Evolutionary conservation across 2,329 filamentous ascomycete genomes (phyloP), one percentile per base, ranked within the genome.

Genomic region (Myrmaecium sp.): DNA sequence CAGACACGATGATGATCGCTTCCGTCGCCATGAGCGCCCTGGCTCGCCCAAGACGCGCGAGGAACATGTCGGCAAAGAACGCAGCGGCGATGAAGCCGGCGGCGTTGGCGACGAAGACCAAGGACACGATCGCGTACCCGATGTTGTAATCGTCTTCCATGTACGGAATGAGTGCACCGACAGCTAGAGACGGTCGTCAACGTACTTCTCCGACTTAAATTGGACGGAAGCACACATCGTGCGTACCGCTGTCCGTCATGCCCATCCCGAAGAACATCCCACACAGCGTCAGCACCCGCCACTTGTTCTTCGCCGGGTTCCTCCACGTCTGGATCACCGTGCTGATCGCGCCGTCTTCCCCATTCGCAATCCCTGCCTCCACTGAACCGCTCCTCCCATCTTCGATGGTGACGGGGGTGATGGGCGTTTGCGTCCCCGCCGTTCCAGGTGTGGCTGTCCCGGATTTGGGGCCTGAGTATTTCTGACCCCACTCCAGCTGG

Each of bases 71-170:
- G n/a, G 75, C 64, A 33, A 75, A 60, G 19, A 74, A 66, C 1
- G 80, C 80, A 1, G 76, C 74, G 8, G 64, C 48, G 41, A 91
- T 72, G 53, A 82, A 91, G 10, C 81, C 81, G 4, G 74, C 36
- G 0, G 81, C 79, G 38, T 79, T 79, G 23, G 74, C 68, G 16
- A 89, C 66, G 55, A 89, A 91, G 41, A 91, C 79, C 19, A 86
- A 57, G 2, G 81, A 86, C 3, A 89, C 77, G 6, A 81, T 52
- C 3, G 72, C 75, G 46, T 89, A 86, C 21, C 74, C 74, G 30
- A 89, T 80, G 31, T 61, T 37, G 43, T 86, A 91, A 40, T 77
- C 68, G 47, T 55, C 60, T 46, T 86, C 77, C 49, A 91, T 77
- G 42, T 82, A 82, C 0, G 81, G 80, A 37, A 91, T 78, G 30